Conservation (phyloP, 1,139 yeast species). For the Groenewaldozyma sp. region DNA sequence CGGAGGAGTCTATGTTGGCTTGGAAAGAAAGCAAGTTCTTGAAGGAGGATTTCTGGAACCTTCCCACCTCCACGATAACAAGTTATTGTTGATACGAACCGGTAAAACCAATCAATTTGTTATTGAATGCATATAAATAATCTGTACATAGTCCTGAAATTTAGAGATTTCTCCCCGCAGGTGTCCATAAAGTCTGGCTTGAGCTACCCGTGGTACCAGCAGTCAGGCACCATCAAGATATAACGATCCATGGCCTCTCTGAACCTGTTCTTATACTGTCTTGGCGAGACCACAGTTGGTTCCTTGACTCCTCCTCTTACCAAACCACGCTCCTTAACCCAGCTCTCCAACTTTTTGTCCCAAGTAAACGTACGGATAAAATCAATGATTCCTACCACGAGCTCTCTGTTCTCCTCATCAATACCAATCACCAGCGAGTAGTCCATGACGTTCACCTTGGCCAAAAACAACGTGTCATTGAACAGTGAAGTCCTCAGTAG, state of each 20-base stretch:
- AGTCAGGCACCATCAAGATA: conserved; percentile 86
- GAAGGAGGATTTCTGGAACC: conserved; percentile 42
- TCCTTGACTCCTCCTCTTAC: conserved; percentile 83
- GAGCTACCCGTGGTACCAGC: conserved; percentile 21
- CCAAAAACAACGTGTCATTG: conserved; percentile 88
- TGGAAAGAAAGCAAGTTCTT: conserved; percentile 45
- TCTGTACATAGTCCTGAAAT: conserved; percentile 2
- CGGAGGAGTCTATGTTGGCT: conserved; percentile 70
- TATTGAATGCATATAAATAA: conserved; percentile 10
- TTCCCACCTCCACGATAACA: conserved; percentile 48
- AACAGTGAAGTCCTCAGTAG: conserved; percentile 78
- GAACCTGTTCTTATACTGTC: conserved; percentile 86
- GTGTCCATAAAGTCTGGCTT: conserved; percentile 3
- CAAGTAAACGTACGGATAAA: conserved; percentile 94
- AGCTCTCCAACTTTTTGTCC: conserved; percentile 96
- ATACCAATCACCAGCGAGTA: conserved; percentile 92
- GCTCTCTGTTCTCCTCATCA: conserved; percentile 55
- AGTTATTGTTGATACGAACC: conserved; percentile 54
- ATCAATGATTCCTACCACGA: conserved; percentile 92
- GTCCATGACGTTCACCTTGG: conserved; percentile 99
- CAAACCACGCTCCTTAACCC: conserved; percentile 93
- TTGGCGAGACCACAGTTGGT: conserved; percentile 95
- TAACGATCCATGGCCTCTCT: conserved; percentile 98
- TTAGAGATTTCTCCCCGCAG: too few relatives aligned
- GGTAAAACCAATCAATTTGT: conserved; percentile 44